phyloP scores from a whole-genome alignment of 1,284 basidiomycete genomes.

The Ceratobasidium sp. region DNA sequence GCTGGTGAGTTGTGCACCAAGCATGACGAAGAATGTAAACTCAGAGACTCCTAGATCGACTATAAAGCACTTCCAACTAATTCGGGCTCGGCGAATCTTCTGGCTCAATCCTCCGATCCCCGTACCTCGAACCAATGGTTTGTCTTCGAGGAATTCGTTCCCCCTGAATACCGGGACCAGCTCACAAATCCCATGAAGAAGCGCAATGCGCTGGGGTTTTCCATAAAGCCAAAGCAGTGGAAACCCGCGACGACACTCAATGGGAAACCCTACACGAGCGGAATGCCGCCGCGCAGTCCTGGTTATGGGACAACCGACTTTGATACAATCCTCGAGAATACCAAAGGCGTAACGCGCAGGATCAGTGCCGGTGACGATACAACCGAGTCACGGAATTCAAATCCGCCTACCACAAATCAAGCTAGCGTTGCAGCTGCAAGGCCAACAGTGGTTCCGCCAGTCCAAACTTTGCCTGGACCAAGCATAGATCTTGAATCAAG shows the following conservation, averaged over 20 bases:
- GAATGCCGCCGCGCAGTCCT: slow-evolving; percentile 73
- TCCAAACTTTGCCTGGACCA: no score
- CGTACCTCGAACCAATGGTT: slow-evolving; percentile 72
- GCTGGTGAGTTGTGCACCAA: slow-evolving; percentile 68
- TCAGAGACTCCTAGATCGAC: slow-evolving; percentile 70
- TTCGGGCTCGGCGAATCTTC: slow-evolving; percentile 47
- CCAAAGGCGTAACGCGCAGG: slow-evolving; percentile 66
- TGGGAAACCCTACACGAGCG: slow-evolving; percentile 78
- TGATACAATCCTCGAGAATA: slow-evolving; percentile 75
- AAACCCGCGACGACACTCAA: slow-evolving; percentile 83
- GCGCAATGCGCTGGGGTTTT: slow-evolving; percentile 56
- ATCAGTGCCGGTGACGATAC: slow-evolving; percentile 64
- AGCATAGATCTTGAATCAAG: no score
- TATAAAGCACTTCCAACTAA: slow-evolving; percentile 76
- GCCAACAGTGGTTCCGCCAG: slow-evolving; percentile 47
- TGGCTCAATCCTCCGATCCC: slow-evolving; percentile 61
- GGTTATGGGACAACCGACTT: slow-evolving; percentile 72
- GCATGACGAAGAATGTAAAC: neutral
- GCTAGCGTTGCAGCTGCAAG: neutral
- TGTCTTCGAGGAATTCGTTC: slow-evolving; percentile 90
- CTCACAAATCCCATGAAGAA: slow-evolving; percentile 66
- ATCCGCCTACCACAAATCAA: neutral
- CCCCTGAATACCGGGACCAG: slow-evolving; percentile 84
- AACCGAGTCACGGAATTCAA: slow-evolving; percentile 33
- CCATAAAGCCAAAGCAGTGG: slow-evolving; percentile 67